Base-by-base conservation (phyloP, 2,329 filamentous ascomycete species). In the Decorospora gaudefroyi region DNA sequence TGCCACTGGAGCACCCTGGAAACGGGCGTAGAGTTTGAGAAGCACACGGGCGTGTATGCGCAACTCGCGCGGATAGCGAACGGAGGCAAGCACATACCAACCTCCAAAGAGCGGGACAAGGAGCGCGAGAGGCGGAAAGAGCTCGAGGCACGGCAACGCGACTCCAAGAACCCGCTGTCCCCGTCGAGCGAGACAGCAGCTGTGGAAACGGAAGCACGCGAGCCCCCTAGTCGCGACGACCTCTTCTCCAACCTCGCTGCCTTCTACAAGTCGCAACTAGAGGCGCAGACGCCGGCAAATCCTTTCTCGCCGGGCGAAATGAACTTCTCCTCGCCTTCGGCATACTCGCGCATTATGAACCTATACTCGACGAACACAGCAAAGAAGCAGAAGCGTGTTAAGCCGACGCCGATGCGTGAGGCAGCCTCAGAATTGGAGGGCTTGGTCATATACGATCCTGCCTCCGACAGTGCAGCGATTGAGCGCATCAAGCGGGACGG, bases 1-100 rank as follows among this genome's bases (percentile, higher is more conserved):
- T 99, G 93, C 75, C 85, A 88, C 69, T 99, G 93, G 93, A 89
- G 83, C 51, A 92, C 90, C 1, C 80, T 86, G 38, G 93, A 99
- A 65, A 88, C 95, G 28, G 90, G 87, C 25, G 85, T 99, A 69
- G 84, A 88, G 61, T 95, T 99, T 65, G 89, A 92, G 62, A 91
- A 92, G 59, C 84, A 88, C 7, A 93, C 88, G 46, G 89, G 90
- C 49, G 90, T 99, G 50, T 86, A 88, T 54, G 78, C 81, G 18
- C 93, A 99, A 67, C 76, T 96, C 6, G 75, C 85, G 25, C 87
- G 85, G 59, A 72, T 93, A 43, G 83, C 83, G 3, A 76, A 79
- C 53, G 69, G 72, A 19, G 69, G 72, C 27, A 67, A 68, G 34
- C 61, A 67, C 12, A 62, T 73, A 26, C 68, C 70, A 27, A 64